These are phyloP conservation scores for Dothideomycetes sp. DNA, from an alignment of 2,329 filamentous ascomycete species.

Conservation along the genomic window DNA sequence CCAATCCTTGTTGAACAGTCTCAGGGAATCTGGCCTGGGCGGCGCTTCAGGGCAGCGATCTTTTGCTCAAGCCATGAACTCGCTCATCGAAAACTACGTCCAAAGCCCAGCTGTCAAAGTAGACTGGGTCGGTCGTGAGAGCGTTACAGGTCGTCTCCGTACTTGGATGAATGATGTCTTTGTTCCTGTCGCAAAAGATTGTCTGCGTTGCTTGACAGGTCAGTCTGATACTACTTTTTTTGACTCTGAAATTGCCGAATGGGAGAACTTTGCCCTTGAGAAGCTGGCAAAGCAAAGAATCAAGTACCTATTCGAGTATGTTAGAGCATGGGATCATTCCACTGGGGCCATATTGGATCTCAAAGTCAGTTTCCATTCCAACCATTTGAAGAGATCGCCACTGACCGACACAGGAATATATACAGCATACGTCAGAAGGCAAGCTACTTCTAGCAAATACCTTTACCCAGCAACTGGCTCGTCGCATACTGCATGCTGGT, in stretches of 20 bases:
- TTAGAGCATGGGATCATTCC: constrained; percentile 62
- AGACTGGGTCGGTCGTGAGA: constrained; percentile 45
- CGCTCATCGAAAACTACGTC: constrained; percentile 53
- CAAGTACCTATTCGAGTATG: constrained; percentile 68
- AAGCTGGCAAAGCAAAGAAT: constrained; percentile 22
- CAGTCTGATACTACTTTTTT: constrained; percentile 10
- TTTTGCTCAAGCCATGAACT: constrained; percentile 61
- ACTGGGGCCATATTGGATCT: constrained; percentile 64
- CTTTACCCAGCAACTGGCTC: constrained; percentile 56
- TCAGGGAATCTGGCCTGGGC: not conserved
- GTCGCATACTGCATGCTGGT: constrained; percentile 61
- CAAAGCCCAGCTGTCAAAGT: constrained; percentile 48
- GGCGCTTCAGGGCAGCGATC: constrained; percentile 21
- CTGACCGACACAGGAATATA: constrained; percentile 29
- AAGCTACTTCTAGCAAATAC: constrained; percentile 59
- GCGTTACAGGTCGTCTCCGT: constrained; percentile 48
- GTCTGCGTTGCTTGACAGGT: constrained; percentile 10
- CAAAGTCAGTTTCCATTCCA: constrained; percentile 24
- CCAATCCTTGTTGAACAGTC: not conserved
- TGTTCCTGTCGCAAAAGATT: constrained; percentile 32
- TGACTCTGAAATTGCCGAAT: constrained; percentile 8
- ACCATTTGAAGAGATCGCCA: not conserved
- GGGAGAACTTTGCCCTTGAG: constrained; percentile 26
- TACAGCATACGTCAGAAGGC: constrained; percentile 52
- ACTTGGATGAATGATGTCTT: constrained; percentile 61